Evolutionary conservation across 768 basidiomycete genomes (phyloP).

Genomic region (Calocybe indica): DNA sequence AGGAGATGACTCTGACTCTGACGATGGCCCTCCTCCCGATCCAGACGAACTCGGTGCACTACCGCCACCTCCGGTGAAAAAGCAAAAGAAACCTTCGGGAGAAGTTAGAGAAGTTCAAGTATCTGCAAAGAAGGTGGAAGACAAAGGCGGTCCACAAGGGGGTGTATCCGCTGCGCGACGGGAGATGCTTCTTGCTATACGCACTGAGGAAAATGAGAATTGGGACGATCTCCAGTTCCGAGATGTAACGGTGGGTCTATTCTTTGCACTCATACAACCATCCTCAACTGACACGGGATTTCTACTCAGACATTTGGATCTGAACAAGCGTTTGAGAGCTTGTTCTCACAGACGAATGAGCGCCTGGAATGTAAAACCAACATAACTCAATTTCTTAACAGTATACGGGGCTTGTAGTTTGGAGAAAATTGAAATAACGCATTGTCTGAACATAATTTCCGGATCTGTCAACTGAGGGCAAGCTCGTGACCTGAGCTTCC

Average conservation of each 20-base stretch:
- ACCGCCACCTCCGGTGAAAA: constrained; percentile 42
- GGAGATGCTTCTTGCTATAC: constrained; percentile 72
- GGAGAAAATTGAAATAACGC: neutral
- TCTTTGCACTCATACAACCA: neutral
- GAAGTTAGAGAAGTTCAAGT: constrained; percentile 77
- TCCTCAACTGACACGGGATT: constrained; percentile 5
- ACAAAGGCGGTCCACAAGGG: constrained; percentile 51
- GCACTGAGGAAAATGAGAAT: constrained; percentile 70
- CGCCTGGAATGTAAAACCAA: constrained; percentile 49
- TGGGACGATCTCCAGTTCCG: constrained; percentile 70
- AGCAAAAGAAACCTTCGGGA: constrained; percentile 53
- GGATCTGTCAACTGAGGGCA: no score
- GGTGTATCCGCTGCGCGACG: constrained; percentile 65
- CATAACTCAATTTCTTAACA: constrained; percentile 50
- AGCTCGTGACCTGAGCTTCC: no score
- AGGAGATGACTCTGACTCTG: constrained; percentile 66
- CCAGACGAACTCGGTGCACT: constrained; percentile 52
- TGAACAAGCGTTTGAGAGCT: constrained; percentile 46
- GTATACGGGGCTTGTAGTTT: constrained; percentile 46
- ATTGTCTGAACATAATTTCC: no score
- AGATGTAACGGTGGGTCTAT: constrained; percentile 50
- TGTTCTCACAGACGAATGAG: constrained; percentile 56
- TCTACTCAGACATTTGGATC: constrained; percentile 52
- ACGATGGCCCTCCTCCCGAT: constrained; percentile 75
- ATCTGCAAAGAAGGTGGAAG: constrained; percentile 64